Evolutionary conservation across 768 basidiomycete species (phyloP).

Genomic region (Pluteus cervinus): DNA sequence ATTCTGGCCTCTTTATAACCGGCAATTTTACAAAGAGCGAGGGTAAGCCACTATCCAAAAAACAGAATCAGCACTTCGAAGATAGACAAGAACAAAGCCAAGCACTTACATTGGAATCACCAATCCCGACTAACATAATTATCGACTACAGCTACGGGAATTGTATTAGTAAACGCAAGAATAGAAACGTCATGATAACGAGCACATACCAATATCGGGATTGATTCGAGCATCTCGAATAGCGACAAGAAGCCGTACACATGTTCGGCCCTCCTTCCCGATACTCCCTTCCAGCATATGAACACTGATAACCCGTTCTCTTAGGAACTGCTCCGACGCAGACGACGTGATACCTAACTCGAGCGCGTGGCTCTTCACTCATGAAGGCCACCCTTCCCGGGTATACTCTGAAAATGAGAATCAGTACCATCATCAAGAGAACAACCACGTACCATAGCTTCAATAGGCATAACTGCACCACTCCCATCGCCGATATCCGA

Average conservation of each 20-base stretch:
- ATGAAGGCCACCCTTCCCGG: slow-evolving; percentile 91
- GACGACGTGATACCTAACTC: slow-evolving; percentile 79
- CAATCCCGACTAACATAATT: no score
- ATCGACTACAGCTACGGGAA: no score
- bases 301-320: slow-evolving; percentile 87
- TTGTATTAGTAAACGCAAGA: no score
- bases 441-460: slow-evolving; percentile 67
- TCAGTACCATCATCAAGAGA: slow-evolving; percentile 2
- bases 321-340: slow-evolving; percentile 69
- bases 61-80: no score
- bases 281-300: slow-evolving; percentile 96
- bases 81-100: no score
- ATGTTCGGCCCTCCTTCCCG: slow-evolving; percentile 96
- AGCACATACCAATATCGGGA: slow-evolving; percentile 76
- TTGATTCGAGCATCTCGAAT: slow-evolving; percentile 80
- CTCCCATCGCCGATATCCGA: slow-evolving; percentile 97
- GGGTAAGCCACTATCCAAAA: no score
- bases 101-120: no score
- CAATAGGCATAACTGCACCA: slow-evolving; percentile 95
- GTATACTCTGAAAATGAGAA: slow-evolving; percentile 65
- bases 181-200: not conserved
- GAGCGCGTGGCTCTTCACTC: slow-evolving; percentile 87
- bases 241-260: slow-evolving; percentile 88
- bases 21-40: no score
- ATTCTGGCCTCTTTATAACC: not conserved